Base-by-base conservation (phyloP, 192 early-diverging fungal species). In the Coemansia sp. region DNA sequence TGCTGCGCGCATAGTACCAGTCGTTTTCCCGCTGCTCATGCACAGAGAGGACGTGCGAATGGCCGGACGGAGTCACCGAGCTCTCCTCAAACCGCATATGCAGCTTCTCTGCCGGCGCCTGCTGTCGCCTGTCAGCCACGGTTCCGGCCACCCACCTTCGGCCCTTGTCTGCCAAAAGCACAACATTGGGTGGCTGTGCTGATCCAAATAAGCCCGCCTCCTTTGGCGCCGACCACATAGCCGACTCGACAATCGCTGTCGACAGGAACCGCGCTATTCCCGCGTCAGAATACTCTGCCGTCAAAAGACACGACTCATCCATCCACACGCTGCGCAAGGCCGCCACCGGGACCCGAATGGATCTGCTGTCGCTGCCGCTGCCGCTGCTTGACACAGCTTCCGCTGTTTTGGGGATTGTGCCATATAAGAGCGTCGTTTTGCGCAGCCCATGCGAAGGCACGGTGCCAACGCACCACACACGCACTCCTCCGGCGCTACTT, bases 1-100 rank as follows among this genome's bases (percentile, higher is more conserved):
- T 37, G 20, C 55, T 37, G n/a, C 55, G 55, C 23, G 27, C 38
- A 14, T 57, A 57, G 35, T 57, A 57, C 55, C 55, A 57, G 20
- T 57, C 55, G 46, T 43, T 43, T 1, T 46, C 45, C 26, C 44
- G 45, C 36, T 28, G 25, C 19, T 25, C 24, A 9, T n/a, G 23
- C 1, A 11, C 30, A 18, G n/a, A n/a, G n/a, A n/a, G n/a, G n/a
- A n/a, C n/a, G n/a, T n/a, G n/a, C n/a, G n/a, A n/a, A n/a, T n/a
- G n/a, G n/a, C n/a, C n/a, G n/a, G n/a, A n/a, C n/a, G n/a, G n/a
- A n/a, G n/a, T n/a, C n/a, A n/a, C n/a, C n/a, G n/a, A n/a, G n/a
- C n/a, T n/a, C n/a, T n/a, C n/a, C n/a, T n/a, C n/a, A n/a, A n/a
- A n/a, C n/a, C n/a, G n/a, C n/a, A n/a, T n/a, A n/a, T n/a, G n/a